These are phyloP conservation scores for Calocybe indica DNA, from an alignment of 768 basidiomycete species.

Conservation along the genomic window DNA sequence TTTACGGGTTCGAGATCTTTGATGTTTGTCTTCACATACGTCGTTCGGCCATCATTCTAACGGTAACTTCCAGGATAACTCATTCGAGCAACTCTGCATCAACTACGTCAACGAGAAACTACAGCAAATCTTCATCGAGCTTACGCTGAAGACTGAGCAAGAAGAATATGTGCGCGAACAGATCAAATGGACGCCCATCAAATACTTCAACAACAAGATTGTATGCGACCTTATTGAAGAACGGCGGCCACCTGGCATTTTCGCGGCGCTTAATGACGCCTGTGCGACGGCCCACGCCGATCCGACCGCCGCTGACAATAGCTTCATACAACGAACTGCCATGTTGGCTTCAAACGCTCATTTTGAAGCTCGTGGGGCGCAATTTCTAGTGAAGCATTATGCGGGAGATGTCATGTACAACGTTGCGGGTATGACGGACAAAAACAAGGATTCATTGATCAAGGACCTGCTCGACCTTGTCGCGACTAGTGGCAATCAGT, in stretches of 20 bases:
- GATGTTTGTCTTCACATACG: slow-evolving; percentile 43
- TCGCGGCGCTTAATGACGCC: slow-evolving; percentile 97
- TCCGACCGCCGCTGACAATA: slow-evolving; percentile 91
- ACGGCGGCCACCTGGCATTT: slow-evolving; percentile 92
- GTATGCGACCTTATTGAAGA: slow-evolving; percentile 99
- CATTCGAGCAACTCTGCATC: slow-evolving; percentile 97
- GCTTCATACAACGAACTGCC: slow-evolving; percentile 89
- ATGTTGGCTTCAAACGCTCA: slow-evolving; percentile 81
- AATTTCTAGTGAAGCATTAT: slow-evolving; percentile 95
- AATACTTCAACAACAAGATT: slow-evolving; percentile 97
- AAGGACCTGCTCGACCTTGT: slow-evolving; percentile 93
- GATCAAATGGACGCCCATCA: slow-evolving; percentile 99
- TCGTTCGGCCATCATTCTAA: not conserved
- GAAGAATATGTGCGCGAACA: slow-evolving; percentile 98
- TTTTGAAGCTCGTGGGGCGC: slow-evolving; percentile 90
- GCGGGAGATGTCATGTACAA: slow-evolving; percentile 99
- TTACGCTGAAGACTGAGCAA: slow-evolving; percentile 98
- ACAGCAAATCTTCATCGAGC: slow-evolving; percentile 98
- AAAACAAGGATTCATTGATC: slow-evolving; percentile 96
- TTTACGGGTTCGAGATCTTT: slow-evolving; percentile 99
- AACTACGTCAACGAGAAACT: slow-evolving; percentile 99
- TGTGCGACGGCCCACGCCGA: slow-evolving; percentile 98
- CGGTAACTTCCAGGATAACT: slow-evolving; percentile 65
- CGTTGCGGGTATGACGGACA: slow-evolving; percentile 97
- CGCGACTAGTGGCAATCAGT: slow-evolving; percentile 71